Percentiles rank a stretch among this genome's conserved stretches.
phyloP scores from a whole-genome alignment of 208 protist genomes.

The Wallacemonas rigidus region DNA sequence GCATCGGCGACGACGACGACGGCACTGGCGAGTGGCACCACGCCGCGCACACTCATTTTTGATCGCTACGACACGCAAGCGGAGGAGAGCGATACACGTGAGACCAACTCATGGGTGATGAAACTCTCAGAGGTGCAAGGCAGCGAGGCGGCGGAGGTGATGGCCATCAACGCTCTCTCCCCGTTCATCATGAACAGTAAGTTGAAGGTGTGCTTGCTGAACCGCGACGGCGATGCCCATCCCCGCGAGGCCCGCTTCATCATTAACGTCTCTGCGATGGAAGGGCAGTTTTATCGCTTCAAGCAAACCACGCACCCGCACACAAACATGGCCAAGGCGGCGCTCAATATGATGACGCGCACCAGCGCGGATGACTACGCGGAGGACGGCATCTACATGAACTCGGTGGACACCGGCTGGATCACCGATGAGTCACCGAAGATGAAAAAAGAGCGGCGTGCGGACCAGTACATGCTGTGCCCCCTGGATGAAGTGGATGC shows the following conservation, averaged over 20 bases:
- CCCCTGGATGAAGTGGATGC: conserved; percentile 96
- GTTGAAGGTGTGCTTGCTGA: conserved; percentile 86
- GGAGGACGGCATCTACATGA: conserved; percentile 95
- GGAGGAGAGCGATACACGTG: conserved; percentile 86
- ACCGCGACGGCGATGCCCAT: conserved; percentile 61
- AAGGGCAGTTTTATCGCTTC: conserved; percentile 95
- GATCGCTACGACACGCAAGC: conserved; percentile 90
- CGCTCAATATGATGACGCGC: conserved; percentile 99
- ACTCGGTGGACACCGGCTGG: conserved; percentile 97
- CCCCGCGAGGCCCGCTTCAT: conserved; percentile 88
- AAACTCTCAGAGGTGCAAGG: conserved; percentile 89
- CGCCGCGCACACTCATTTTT: conserved; percentile 54
- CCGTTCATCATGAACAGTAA: conserved; percentile 95
- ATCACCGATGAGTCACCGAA: conserved; percentile 96
- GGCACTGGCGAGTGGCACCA: conserved; percentile 16
- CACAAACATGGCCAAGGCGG: conserved; percentile 99
- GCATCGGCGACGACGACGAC: neutral
- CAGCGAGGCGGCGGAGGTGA: conserved; percentile 94
- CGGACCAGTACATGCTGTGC: conserved; percentile 62
- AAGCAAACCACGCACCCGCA: conserved; percentile 95
- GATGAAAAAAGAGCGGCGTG: conserved; percentile 80
- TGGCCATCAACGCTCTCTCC: conserved; percentile 96
- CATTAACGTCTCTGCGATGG: conserved; percentile 98
- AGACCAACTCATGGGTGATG: conserved; percentile 92
- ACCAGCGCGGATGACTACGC: conserved; percentile 92